These are phyloP conservation scores for Lichtheimia ramosa DNA, from an alignment of 371 early-diverging fungal species.

Conservation along the genomic window DNA sequence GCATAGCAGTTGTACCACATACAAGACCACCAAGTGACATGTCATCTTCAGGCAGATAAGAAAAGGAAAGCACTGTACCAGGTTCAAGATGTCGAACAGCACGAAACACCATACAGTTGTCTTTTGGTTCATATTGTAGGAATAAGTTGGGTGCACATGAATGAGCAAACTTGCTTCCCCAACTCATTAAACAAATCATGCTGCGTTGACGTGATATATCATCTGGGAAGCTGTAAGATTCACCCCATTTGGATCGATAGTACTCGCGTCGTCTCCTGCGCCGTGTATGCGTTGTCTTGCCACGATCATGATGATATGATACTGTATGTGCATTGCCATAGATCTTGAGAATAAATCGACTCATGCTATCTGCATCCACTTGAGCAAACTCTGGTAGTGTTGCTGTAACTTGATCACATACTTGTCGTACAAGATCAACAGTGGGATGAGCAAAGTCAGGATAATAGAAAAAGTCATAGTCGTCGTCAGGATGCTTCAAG, in stretches of 20 bases:
- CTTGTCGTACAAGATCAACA: constrained; percentile 19
- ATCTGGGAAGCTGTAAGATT: constrained; percentile 3
- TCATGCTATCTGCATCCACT: constrained; percentile 24
- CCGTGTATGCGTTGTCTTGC: constrained; percentile 24
- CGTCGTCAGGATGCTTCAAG: constrained; percentile 22
- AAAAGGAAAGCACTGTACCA: constrained; percentile 40
- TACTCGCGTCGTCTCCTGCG: constrained; percentile 24
- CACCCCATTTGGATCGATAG: constrained; percentile 23
- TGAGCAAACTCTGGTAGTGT: constrained; percentile 24
- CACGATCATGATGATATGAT: constrained; percentile 24
- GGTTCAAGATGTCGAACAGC: constrained; percentile 26
- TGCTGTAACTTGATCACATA: constrained; percentile 10
- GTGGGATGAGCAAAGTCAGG: constrained; percentile 38
- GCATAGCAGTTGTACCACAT: constrained; percentile 33
- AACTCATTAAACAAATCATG: constrained; percentile 37
- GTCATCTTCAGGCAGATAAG: constrained; percentile 50
- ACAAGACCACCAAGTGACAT: constrained; percentile 39
- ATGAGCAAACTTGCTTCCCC: constrained; percentile 53
- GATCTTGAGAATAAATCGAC: constrained; percentile 45
- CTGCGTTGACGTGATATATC: constrained; percentile 9
- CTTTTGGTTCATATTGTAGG: constrained; percentile 36
- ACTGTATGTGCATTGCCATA: constrained; percentile 53
- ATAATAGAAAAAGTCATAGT: constrained; percentile 45
- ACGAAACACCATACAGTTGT: constrained; percentile 39
- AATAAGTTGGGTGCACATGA: constrained; percentile 51